Conservation (phyloP, 805 yeast genomes). For the Barnettozyma salicaria region DNA sequence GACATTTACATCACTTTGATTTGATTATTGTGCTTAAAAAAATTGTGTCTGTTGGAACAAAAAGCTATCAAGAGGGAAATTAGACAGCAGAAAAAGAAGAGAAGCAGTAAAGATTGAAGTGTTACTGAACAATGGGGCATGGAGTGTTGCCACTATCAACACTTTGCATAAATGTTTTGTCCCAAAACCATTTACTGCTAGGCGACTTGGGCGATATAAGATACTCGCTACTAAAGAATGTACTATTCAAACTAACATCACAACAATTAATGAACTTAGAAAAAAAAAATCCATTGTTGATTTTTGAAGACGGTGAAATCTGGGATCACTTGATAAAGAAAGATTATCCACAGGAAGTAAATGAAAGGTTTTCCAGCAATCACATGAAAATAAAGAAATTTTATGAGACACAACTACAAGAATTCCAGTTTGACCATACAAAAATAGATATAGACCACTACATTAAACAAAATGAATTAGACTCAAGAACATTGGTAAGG, state of each 20-base stretch:
- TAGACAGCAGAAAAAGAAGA: too few species aligned
- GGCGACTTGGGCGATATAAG: slow-evolving; percentile 29
- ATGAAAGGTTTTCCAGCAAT: slow-evolving; percentile 26
- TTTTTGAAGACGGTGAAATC: slow-evolving; percentile 34
- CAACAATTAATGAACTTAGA: slow-evolving; percentile 32
- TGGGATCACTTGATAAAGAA: slow-evolving; percentile 29
- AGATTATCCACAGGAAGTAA: slow-evolving; percentile 32
- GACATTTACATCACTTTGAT: too few species aligned
- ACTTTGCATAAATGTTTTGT: slow-evolving; percentile 21
- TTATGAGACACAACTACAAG: slow-evolving; percentile 19
- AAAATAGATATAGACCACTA: slow-evolving; percentile 16
- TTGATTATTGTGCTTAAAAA: too few species aligned
- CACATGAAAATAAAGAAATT: slow-evolving; percentile 15
- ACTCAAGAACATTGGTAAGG: slow-evolving; percentile 9
- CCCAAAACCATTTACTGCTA: slow-evolving; percentile 16
- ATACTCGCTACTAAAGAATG: slow-evolving; percentile 27
- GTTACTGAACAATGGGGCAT: not conserved
- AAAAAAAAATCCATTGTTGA: slow-evolving; percentile 25
- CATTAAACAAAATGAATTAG: slow-evolving; percentile 9
- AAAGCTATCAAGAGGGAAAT: too few species aligned
- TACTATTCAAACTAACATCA: slow-evolving; percentile 25
- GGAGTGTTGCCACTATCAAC: slow-evolving; percentile 14
- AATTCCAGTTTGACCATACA: slow-evolving; percentile 10
- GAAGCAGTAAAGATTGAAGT: too few species aligned
- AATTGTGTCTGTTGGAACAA: too few species aligned